Conservation (phyloP, 2,329 filamentous ascomycete genomes). For the Trichoderma koningiopsis region DNA sequence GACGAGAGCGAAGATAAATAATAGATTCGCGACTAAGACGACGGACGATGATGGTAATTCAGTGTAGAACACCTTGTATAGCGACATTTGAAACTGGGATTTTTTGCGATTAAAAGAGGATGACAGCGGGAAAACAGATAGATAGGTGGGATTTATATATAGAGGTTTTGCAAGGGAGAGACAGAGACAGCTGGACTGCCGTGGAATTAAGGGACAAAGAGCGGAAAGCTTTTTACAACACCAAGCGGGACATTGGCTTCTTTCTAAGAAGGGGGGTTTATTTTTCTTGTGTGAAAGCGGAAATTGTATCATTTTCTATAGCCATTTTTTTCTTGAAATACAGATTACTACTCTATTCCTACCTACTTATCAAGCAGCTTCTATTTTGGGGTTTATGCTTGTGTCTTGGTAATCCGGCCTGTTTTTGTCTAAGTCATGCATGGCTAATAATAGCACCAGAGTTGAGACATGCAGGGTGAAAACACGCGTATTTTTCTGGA, state of each 20-base stretch:
- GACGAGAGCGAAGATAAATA: background rate
- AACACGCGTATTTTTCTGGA: background rate
- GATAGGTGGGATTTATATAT: conserved; percentile 19
- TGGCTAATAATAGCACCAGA: conserved; percentile 7
- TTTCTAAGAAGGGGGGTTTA: background rate
- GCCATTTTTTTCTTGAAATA: background rate
- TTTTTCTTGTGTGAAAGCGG: background rate
- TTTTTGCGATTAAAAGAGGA: background rate
- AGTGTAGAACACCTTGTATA: conserved; percentile 20
- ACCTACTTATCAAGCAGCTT: background rate
- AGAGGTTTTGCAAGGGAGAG: background rate
- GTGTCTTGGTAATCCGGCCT: background rate
- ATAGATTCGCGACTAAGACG: background rate
- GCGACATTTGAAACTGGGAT: conserved; percentile 9
- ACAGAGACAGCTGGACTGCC: conserved; percentile 23
- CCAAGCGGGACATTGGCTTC: background rate
- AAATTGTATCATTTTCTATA: conserved; percentile 8
- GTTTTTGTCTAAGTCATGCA: background rate
- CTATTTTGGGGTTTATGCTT: background rate
- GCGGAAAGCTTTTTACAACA: background rate
- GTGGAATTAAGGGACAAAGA: background rate
- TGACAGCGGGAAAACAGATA: background rate
- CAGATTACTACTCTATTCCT: background rate
- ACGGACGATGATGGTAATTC: background rate
- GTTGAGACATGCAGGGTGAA: background rate